Evolutionary conservation across 257 asterid species (phyloP).

Genomic region (Lycium ferocissimum): DNA sequence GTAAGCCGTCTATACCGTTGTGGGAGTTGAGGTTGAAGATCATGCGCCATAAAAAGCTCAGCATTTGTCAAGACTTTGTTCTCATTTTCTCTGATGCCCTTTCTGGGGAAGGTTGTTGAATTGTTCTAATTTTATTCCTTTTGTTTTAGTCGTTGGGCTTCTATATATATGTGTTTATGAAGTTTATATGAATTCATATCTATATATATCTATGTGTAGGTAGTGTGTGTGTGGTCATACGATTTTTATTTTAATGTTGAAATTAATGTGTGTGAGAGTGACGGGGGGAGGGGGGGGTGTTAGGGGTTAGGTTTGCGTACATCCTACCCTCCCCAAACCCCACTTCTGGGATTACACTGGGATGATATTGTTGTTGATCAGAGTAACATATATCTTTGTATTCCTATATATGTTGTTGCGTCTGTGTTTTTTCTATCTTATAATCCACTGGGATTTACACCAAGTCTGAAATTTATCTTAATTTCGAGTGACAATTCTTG

Average conservation of each 20-base stretch:
- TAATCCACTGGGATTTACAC: not conserved
- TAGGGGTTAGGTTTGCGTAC: no score
- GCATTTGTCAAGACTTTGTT: constrained; percentile 71
- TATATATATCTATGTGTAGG: not conserved
- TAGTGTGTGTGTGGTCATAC: not conserved
- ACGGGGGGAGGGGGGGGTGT: not conserved
- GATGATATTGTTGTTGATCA: not conserved
- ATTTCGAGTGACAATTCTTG: not conserved
- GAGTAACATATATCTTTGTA: not conserved
- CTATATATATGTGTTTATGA: not conserved
- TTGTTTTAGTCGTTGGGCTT: not conserved
- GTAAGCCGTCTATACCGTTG: constrained; percentile 63
- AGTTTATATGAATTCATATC: not conserved
- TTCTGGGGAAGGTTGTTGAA: constrained; percentile 63
- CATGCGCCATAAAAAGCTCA: constrained; percentile 53
- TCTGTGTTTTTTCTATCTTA: not conserved
- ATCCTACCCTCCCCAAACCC: no score
- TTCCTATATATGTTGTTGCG: not conserved
- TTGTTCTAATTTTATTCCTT: not conserved
- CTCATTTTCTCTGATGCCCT: constrained; percentile 73
- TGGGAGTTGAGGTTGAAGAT: constrained; percentile 62
- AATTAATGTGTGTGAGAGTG: not conserved
- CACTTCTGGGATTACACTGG: not conserved
- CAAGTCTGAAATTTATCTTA: not conserved
- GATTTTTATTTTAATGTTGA: not conserved